Evolutionary conservation across 805 yeast genomes (phyloP), one percentile per base, ranked within the genome.

Genomic region (Ogataea henricii): DNA sequence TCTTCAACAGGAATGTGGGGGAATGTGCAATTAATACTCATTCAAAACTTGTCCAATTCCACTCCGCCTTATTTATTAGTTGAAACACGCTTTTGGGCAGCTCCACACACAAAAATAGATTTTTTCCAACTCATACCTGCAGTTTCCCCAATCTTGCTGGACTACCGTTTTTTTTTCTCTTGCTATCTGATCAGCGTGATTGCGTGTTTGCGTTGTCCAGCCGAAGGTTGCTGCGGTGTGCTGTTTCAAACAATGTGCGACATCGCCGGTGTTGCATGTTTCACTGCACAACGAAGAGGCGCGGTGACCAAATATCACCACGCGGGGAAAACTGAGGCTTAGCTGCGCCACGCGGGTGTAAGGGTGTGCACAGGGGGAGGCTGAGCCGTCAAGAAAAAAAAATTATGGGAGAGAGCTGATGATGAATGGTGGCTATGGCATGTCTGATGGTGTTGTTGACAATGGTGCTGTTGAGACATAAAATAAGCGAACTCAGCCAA

Each of bases 351-450:
- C 41, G 7, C 34, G 4, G 42, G 42, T 39, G 42, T 12, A 39
- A 17, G 36, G 40, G 27, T 35, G 34, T 12, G 12, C 9, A 25
- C 7, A 37, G 6, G 55, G 38, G 54, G 55, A 45, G 27, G 38
- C 36, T 17, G 37, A 33, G 43, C 40, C 29, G 43, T n/a, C n/a
- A n/a, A n/a, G n/a, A n/a, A n/a, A n/a, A n/a, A n/a, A 32, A 36
- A 27, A 20, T 20, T 16, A 30, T 17, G 32, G 14, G 21, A 25
- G 18, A n/a, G 25, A 21, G 18, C 13, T 6, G 33, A 37, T 5
- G 21, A 17, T 27, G 5, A 14, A 27, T 12, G 4, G 13, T 12
- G 13, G 30, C 13, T 13, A 27, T 27, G 30, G 10, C 30, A 27
- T 4, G 30, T 8, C 12, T 20, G 14, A 10, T 17, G 23, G 22